Conservation (phyloP, 1,139 yeast species). For the Hyphopichia fennica region DNA sequence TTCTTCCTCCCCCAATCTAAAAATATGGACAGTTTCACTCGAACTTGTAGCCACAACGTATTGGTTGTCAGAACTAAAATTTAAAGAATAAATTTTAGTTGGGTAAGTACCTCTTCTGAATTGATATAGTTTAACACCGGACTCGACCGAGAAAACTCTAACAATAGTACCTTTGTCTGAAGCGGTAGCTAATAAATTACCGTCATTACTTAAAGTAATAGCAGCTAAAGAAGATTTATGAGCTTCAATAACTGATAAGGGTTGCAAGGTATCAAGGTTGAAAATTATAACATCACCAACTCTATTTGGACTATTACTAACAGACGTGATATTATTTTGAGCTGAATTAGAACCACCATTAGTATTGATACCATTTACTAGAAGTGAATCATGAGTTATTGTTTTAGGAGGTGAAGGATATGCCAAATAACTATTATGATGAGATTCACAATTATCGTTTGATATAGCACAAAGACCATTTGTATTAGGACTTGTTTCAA, state of each 20-base stretch:
- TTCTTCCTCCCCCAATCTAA: slow-evolving; percentile 67
- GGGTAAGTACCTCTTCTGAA: slow-evolving; percentile 95
- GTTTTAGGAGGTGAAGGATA: slow-evolving; percentile 81
- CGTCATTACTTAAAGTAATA: slow-evolving; percentile 75
- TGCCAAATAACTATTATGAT: slow-evolving; percentile 67
- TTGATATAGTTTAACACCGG: slow-evolving; percentile 82
- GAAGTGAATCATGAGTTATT: slow-evolving; percentile 42
- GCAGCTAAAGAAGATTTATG: slow-evolving; percentile 87
- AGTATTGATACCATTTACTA: slow-evolving; percentile 45
- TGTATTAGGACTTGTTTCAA: slow-evolving; percentile 77
- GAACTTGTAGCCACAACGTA: slow-evolving; percentile 85
- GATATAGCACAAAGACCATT: slow-evolving; percentile 65
- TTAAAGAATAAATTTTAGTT: slow-evolving; percentile 79
- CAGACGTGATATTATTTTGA: slow-evolving; percentile 45
- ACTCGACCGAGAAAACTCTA: slow-evolving; percentile 79
- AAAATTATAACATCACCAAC: slow-evolving; percentile 90
- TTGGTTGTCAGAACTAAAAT: slow-evolving; percentile 73
- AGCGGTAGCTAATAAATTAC: slow-evolving; percentile 85
- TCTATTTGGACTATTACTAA: slow-evolving; percentile 46
- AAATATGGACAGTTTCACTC: slow-evolving; percentile 90
- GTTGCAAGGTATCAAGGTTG: slow-evolving; percentile 75
- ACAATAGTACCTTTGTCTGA: slow-evolving; percentile 94
- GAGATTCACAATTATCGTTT: slow-evolving; percentile 39
- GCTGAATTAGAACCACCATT: slow-evolving; percentile 46
- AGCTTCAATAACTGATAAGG: slow-evolving; percentile 88